These are phyloP conservation scores for Cryptococcus amylolentus DNA, from an alignment of 1,284 basidiomycete genomes.

Conservation along the genomic window DNA sequence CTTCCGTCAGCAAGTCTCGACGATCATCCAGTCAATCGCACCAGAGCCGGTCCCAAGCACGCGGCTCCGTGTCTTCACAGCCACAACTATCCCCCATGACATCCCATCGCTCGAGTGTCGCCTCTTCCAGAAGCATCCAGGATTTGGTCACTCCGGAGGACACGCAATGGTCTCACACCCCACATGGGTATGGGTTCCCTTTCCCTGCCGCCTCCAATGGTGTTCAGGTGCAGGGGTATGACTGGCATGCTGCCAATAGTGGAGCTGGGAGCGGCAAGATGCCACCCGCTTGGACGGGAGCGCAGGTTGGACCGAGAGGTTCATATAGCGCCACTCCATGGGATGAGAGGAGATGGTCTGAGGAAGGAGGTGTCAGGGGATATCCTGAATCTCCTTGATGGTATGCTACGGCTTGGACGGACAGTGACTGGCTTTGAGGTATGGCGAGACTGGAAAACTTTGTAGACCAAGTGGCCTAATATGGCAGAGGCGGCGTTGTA, in stretches of 20 bases:
- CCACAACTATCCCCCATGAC: neutral
- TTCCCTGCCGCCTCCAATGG: neutral
- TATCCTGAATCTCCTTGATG: neutral
- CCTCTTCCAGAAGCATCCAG: constrained; percentile 2
- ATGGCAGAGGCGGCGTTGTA: neutral
- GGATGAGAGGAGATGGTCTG: neutral
- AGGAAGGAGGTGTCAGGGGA: neutral
- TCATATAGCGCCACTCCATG: neutral
- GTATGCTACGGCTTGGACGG: neutral
- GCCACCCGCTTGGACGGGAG: neutral
- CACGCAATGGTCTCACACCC: neutral
- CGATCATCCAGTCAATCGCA: constrained; percentile 10
- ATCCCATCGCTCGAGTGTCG: constrained; percentile 18
- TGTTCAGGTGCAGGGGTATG: neutral
- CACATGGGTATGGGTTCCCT: neutral
- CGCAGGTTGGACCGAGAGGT: neutral
- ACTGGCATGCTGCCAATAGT: neutral
- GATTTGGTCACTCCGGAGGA: constrained; percentile 2
- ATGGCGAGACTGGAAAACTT: neutral
- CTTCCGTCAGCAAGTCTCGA: constrained; percentile 11
- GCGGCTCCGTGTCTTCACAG: neutral
- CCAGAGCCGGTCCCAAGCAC: neutral
- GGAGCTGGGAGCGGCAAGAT: neutral
- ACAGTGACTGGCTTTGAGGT: neutral
- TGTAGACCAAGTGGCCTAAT: neutral